phyloP scores from a whole-genome alignment of 331 rosid species.

The Saraca asoca region DNA sequence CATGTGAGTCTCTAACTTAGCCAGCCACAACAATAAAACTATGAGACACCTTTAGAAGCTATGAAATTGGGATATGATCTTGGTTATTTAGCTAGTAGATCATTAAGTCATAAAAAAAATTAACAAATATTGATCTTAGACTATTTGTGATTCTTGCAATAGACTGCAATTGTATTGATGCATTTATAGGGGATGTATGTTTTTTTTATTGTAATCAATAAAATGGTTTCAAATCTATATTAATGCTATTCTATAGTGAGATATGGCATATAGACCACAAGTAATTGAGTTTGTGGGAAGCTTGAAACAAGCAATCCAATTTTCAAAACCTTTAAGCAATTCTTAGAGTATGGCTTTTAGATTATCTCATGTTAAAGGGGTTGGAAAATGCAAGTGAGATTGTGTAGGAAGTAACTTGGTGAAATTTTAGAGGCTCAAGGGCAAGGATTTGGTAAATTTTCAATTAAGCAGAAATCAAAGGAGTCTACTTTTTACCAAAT shows the following conservation, averaged over 20 bases:
- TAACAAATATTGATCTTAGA: conserved; percentile 40
- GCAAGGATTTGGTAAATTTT: too few relatives aligned
- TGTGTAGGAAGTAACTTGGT: too few relatives aligned
- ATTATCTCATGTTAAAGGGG: too few relatives aligned
- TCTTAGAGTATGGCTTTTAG: too few relatives aligned
- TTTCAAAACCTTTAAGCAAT: too few relatives aligned
- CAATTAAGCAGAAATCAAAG: too few relatives aligned
- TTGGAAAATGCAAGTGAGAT: too few relatives aligned
- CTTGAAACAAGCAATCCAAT: too few relatives aligned
- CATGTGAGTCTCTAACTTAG: conserved; percentile 87
- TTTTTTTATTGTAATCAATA: conserved; percentile 43
- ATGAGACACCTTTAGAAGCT: conserved; percentile 49
- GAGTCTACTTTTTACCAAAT: too few relatives aligned
- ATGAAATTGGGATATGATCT: conserved; percentile 65
- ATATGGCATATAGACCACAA: conserved; percentile 22
- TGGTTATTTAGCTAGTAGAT: conserved; percentile 27
- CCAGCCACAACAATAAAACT: conserved; percentile 70
- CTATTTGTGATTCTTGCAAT: conserved; percentile 47
- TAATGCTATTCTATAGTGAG: conserved; percentile 28
- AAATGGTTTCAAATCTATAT: conserved; percentile 43
- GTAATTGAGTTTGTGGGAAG: too few relatives aligned
- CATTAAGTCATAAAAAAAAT: conserved; percentile 30
- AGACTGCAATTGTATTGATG: conserved; percentile 62
- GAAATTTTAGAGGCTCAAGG: too few relatives aligned
- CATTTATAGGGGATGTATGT: conserved; percentile 36